These are phyloP conservation scores for Apiospora rasikravindrae DNA, from an alignment of 2,329 filamentous ascomycete species.

Conservation along the genomic window DNA sequence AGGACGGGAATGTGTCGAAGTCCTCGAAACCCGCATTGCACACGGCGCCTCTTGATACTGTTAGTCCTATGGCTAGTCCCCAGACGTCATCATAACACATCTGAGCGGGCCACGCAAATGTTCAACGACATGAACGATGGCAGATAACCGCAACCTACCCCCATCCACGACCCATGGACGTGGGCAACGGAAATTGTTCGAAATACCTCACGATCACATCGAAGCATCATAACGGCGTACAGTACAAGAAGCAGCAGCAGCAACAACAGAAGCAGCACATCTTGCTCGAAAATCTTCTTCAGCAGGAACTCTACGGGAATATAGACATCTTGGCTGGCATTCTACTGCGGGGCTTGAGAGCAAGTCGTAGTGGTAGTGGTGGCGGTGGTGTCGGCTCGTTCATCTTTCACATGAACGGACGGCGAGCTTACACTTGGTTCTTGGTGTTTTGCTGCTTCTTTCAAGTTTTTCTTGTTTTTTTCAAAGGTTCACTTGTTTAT, in stretches of 20 bases:
- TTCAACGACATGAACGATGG: neutral
- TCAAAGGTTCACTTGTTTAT: neutral
- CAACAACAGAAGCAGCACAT: neutral
- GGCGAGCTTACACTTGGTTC: neutral
- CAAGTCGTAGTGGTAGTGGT: neutral
- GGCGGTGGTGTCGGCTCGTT: neutral
- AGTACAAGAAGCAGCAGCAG: neutral
- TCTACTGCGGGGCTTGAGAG: neutral
- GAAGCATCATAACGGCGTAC: conserved; percentile 14
- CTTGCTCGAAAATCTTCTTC: neutral
- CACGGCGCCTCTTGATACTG: conserved; percentile 79
- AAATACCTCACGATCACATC: conserved; percentile 2
- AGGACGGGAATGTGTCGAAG: conserved; percentile 58
- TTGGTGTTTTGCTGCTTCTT: neutral
- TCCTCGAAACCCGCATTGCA: conserved; percentile 81
- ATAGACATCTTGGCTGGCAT: neutral
- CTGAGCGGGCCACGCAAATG: neutral
- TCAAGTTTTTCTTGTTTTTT: neutral
- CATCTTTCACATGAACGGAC: neutral
- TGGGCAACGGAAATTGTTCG: neutral
- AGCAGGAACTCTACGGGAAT: conserved; percentile 1
- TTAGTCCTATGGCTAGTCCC: conserved; percentile 60
- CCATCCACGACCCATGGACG: neutral
- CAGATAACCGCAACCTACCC: neutral
- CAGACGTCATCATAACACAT: conserved; percentile 14